Base-by-base conservation (phyloP, 495 filamentous ascomycete species). In the Cenococcum geophilum region DNA sequence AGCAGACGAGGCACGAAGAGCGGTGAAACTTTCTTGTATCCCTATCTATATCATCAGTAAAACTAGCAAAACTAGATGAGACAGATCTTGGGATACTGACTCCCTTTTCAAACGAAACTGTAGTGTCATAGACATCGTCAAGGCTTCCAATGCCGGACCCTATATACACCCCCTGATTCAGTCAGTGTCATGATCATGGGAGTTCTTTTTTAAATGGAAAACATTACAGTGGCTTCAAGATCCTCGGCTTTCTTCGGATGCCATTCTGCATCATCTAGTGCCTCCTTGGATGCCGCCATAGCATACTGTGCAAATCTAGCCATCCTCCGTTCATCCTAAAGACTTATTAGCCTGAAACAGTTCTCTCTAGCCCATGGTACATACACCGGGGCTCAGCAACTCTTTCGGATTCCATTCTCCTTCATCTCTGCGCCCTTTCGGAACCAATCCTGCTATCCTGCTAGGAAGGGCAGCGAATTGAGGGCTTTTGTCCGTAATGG, bases 61-160 rank as follows among this genome's bases (percentile, higher is more conserved):
- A 14, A 36, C 22, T 25, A 21, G 34, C n/a, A n/a, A n/a, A n/a
- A n/a, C n/a, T n/a, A n/a, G n/a, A n/a, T n/a, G 36, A 43, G 16
- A 20, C 23, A 12, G 42, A 27, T 25, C 16, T 50, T 2, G 34
- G 14, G 25, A 40, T n/a, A 59, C 51, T 40, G 64, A 91, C 91
- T 61, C 85, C 84, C 76, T 83, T 80, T 42, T 88, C 80, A 74
- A 87, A 95, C 1, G 82, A 82, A 47, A 95, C 70, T 45, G 87
- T 89, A 1, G 91, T 92, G 61, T 86, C 75, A 73, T 92, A 96
- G 9, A 93, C 81, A 64, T 96, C 91, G 22, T 95, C 88, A 40
- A 98, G 81, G 70, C 89, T 96, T 6, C 93, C 93, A 68, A 98
- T 97, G 2, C 93, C 93, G 49, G 91, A 96, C n/a, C 93, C 93